A percentile compares a stretch with the other conserved stretches of the same genome.
Evolutionary conservation across 768 basidiomycete species (phyloP).

Genomic region (Amanita subjunquillea): DNA sequence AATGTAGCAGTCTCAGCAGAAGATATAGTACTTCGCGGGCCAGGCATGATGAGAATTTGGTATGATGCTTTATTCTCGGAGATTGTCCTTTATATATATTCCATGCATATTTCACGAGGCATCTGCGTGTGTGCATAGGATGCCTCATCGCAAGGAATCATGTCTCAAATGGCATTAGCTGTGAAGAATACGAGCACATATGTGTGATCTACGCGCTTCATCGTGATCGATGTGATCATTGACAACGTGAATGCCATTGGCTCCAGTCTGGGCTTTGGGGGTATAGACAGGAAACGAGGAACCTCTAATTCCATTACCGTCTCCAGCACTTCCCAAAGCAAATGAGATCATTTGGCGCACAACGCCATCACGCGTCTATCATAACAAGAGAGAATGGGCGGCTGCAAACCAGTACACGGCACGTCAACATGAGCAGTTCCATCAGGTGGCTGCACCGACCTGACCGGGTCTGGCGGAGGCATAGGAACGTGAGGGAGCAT

Average conservation of each 20-base stretch:
- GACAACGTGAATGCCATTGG: no score
- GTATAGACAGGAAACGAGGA: not conserved
- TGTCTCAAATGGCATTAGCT: not conserved
- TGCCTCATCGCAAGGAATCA: not conserved
- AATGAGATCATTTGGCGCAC: not conserved
- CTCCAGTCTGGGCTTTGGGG: no score
- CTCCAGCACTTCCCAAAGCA: not conserved
- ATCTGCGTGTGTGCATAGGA: not conserved
- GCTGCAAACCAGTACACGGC: not conserved
- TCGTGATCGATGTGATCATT: no score
- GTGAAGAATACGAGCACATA: not conserved
- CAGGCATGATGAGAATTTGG: not conserved
- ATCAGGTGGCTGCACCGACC: not conserved
- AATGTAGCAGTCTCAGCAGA: no score
- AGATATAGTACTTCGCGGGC: no score
- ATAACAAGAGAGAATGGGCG: not conserved
- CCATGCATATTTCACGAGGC: not conserved
- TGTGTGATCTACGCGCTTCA: no score
- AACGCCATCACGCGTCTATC: not conserved
- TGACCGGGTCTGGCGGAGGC: not conserved
- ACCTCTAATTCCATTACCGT: not conserved
- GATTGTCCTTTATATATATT: not conserved
- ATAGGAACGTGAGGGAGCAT: no score
- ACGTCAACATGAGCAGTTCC: not conserved
- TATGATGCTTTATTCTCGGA: not conserved